Base-by-base conservation (phyloP, 768 basidiomycete species). In the Amanita exitialis region DNA sequence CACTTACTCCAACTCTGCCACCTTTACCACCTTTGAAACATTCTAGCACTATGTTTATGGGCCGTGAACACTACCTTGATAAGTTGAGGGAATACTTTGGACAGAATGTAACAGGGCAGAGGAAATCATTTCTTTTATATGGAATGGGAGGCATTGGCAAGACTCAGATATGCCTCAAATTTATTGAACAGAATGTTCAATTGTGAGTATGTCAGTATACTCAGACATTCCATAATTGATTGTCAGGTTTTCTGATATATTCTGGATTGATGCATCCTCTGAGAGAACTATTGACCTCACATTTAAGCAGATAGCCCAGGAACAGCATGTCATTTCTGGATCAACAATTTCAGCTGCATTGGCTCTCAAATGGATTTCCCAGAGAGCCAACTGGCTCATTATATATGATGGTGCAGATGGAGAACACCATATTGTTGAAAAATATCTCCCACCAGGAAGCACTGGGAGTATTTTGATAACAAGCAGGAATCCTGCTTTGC, bases 241-340 rank as follows among this genome's bases (percentile, higher is more conserved):
- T 57, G 27, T 50, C 16, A 36, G 23, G 42, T 57, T 32, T 49
- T 54, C 44, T 42, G 8, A 49, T 23, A 54, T 58, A 35, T 61
- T 61, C 32, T 61, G 59, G 57, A 53, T 59, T 55, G 59, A 61
- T 54, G 57, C 59, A 2, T 52, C 60, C 7, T 56, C 50, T 12
- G 21, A 42, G 16, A 47, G 52, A 3, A 56, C 54, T 15, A 51
- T 58, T 44, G 18, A 21, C 9, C 43, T 44, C 43, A 20, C 10
- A 44, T 45, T 18, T 34, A 37, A 23, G 23, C 18, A 53, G 56
- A 38, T 48, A 57, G 15, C 43, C 35, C 30, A 38, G 25, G 21
- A 52, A 53, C 53, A 54, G 42, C 46, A 38, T 23, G 41, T 25
- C 36, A 30, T 13, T 30, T 13, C 12, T 54, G 15, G 32, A 54